Evolutionary conservation across 805 yeast genomes (phyloP).

Genomic region (Cyberlindnera samutprakarnensis): DNA sequence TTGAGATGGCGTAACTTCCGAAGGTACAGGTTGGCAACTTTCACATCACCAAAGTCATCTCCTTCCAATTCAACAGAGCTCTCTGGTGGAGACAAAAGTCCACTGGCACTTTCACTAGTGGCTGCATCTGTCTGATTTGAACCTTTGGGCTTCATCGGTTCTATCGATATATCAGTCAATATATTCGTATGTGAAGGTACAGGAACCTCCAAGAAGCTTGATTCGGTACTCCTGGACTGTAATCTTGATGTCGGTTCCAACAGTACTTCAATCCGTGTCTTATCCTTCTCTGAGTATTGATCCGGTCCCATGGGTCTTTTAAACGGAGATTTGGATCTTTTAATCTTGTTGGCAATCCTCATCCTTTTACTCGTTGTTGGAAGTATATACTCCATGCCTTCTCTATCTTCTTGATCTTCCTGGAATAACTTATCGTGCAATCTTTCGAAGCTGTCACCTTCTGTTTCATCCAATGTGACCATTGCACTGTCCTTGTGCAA

Average conservation of each 20-base stretch:
- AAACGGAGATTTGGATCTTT: slow-evolving; percentile 20
- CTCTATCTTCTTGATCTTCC: slow-evolving; percentile 3
- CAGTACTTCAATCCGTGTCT: too few species aligned
- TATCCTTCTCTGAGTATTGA: too few species aligned
- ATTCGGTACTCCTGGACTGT: too few species aligned
- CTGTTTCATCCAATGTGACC: too few species aligned
- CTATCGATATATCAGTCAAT: slow-evolving; percentile 16
- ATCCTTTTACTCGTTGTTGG: too few species aligned
- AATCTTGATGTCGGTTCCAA: too few species aligned
- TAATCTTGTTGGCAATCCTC: slow-evolving; percentile 11
- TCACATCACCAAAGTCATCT: slow-evolving; percentile 6
- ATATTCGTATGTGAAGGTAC: slow-evolving; percentile 1
- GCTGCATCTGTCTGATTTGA: background rate
- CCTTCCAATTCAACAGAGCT: slow-evolving; percentile 2
- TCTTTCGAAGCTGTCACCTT: too few species aligned
- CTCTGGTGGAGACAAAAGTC: background rate
- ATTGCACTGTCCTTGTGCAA: too few species aligned
- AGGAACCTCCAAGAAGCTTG: slow-evolving; percentile 1
- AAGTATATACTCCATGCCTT: too few species aligned
- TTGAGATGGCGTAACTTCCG: slow-evolving; percentile 4
- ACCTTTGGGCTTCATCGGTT: slow-evolving; percentile 12
- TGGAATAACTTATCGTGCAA: slow-evolving; percentile 19
- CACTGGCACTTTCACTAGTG: background rate
- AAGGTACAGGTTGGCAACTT: slow-evolving; percentile 1
- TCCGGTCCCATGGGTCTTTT: too few species aligned